Evolutionary conservation across 202 grass and related monocot species (phyloP), one percentile per base, ranked within the genome.

Genomic region (Carex arenaria): DNA sequence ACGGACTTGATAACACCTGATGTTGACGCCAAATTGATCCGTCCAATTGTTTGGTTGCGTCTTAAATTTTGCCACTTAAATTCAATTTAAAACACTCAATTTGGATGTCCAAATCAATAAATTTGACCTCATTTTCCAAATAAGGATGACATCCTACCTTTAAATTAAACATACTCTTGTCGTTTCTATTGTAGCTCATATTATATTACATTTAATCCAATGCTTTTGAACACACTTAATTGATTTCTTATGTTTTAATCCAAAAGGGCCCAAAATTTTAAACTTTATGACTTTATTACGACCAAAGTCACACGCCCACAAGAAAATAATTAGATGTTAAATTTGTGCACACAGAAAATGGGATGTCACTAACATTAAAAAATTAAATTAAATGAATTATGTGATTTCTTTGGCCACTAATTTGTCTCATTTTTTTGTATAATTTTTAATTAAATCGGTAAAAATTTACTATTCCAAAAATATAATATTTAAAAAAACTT

Each of bases 1-100:
- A 20, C 51, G 59, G 28, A 34, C 7, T 59, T 77, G 52, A n/a
- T 57, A 17, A 5, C 47, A 54, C 51, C 13, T 34, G 26, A 57
- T n/a, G 11, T 5, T 77, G 73, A 77, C 52, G 13, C 73, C 11
- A 31, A 36, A 32, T 76, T 70, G 51, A 36, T 77, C 7, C 73
- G 11, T 59, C 73, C 30, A 77, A 55, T 77, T 34, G 53, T 36
- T n/a, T 55, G 18, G 52, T 77, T 59, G 52, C 73, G 73, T 77
- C 15, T 77, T 36, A 32, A 77, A 77, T 6, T 77, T 28, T 59
- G 28, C 26, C 28, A 57, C 52, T 59, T 1, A 34, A 59, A 32
- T 18, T 71, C 0, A 42, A 19, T 68, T 36, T 40, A 17, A 76
- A 30, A 59, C 28, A 77, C 73, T 59, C 52, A 47, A 76, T 76